These are phyloP conservation scores for Neoboletus magnificus DNA, from an alignment of 768 basidiomycete genomes.

Conservation along the genomic window DNA sequence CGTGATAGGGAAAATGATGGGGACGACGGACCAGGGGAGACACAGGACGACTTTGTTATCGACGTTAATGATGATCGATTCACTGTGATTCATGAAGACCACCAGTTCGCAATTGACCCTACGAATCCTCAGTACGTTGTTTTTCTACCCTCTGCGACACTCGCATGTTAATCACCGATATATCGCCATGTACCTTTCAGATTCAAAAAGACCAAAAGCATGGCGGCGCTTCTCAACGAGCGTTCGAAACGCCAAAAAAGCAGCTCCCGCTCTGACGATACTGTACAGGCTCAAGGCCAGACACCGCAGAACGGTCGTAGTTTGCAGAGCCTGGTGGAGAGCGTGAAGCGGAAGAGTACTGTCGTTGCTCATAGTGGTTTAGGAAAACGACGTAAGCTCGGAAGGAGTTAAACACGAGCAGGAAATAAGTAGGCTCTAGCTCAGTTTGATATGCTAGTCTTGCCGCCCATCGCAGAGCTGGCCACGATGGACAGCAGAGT, in stretches of 20 bases:
- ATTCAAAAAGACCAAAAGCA: constrained; percentile 90
- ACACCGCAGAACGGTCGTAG: constrained; percentile 27
- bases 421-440: neutral
- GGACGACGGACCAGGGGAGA: constrained; percentile 54
- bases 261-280: constrained; percentile 8
- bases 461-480: neutral
- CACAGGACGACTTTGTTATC: constrained; percentile 79
- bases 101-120: constrained; percentile 93
- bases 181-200: constrained; percentile 37
- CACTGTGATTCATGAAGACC: constrained; percentile 82
- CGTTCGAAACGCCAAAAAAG: constrained; percentile 62
- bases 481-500: too few relatives aligned
- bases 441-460: neutral
- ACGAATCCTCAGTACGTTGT: constrained; percentile 84
- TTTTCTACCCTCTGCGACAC: neutral
- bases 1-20: constrained; percentile 23
- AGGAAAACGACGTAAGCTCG: constrained; percentile 40
- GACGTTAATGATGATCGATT: constrained; percentile 88
- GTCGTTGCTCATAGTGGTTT: constrained; percentile 23
- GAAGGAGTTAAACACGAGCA: constrained; percentile 7
- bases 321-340: constrained; percentile 73
- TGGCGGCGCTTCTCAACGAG: constrained; percentile 82
- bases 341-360: constrained; percentile 77
- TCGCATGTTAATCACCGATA: neutral
- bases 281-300: neutral